These are phyloP conservation scores for Trichoderma brevicompactum DNA, from an alignment of 2,329 filamentous ascomycete species.

Conservation along the genomic window DNA sequence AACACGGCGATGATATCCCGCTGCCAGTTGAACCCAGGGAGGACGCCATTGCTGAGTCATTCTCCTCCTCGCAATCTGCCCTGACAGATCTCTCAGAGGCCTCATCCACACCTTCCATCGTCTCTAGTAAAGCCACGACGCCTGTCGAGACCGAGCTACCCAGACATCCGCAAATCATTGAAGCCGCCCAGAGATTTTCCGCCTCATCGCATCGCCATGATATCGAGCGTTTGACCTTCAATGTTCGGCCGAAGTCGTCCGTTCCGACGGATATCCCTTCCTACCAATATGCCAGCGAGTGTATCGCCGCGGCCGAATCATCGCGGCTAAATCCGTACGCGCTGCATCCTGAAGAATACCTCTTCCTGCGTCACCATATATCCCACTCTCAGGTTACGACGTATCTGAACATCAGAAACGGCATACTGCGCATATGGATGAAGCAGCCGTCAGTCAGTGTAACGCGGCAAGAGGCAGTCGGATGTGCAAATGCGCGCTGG, in stretches of 20 bases:
- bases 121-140: conserved; percentile 68
- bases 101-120: conserved; percentile 57
- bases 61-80: conserved; percentile 58
- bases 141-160: conserved; percentile 51
- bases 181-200: conserved; percentile 30
- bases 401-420: conserved; percentile 95
- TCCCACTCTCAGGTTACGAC: conserved; percentile 89
- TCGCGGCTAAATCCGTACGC: conserved; percentile 89
- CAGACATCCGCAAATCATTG: conserved; percentile 34
- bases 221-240: conserved; percentile 50
- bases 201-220: conserved; percentile 39
- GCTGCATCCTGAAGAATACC: conserved; percentile 82
- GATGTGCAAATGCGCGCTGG: conserved; percentile 87
- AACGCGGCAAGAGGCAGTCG: conserved; percentile 81
- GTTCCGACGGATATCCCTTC: conserved; percentile 76
- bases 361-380: conserved; percentile 77
- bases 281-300: conserved; percentile 86
- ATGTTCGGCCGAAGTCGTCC: conserved; percentile 76
- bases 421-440: conserved; percentile 87
- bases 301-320: conserved; percentile 84
- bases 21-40: conserved; percentile 31
- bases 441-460: conserved; percentile 83
- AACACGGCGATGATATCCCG: conserved; percentile 31
- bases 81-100: conserved; percentile 60
- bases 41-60: conserved; percentile 44